phyloP scores from a whole-genome alignment of 164 flowering plant genomes.

The Liriodendron chinense region DNA sequence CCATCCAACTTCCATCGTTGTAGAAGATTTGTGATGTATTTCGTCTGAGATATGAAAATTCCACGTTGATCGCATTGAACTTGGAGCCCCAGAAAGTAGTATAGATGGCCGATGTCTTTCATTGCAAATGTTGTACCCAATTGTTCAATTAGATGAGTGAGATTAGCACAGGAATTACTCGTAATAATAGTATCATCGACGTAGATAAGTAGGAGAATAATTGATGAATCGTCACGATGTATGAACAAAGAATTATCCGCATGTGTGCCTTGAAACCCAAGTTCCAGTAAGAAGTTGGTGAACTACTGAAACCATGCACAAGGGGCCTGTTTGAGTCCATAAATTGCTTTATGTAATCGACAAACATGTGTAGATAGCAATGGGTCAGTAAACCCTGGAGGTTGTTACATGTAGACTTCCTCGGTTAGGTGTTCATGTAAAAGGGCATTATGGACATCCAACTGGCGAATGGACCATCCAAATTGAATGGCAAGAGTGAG shows the following conservation, averaged over 20 bases:
- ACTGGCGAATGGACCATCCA: neutral
- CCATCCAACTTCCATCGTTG: neutral
- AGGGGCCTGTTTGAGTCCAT: too few species aligned
- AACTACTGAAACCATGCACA: neutral
- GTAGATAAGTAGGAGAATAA: neutral
- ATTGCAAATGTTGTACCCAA: too few species aligned
- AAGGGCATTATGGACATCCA: slow-evolving; percentile 3
- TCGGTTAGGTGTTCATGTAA: too few species aligned
- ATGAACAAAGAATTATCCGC: neutral
- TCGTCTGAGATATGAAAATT: neutral
- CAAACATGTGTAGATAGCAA: too few species aligned
- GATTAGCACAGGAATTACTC: too few species aligned
- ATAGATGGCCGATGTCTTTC: too few species aligned
- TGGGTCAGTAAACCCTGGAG: too few species aligned
- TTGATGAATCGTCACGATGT: neutral
- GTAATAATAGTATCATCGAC: too few species aligned
- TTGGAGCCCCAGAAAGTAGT: neutral
- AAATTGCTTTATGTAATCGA: too few species aligned
- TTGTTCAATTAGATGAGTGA: too few species aligned
- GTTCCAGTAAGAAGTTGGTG: neutral
- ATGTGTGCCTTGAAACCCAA: neutral
- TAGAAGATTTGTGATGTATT: too few species aligned
- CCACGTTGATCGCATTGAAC: neutral
- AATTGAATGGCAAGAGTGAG: neutral
- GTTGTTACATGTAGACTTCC: too few species aligned